These are phyloP conservation scores for Laburnicola sp. DNA, from an alignment of 2,329 filamentous ascomycete genomes.

Conservation along the genomic window DNA sequence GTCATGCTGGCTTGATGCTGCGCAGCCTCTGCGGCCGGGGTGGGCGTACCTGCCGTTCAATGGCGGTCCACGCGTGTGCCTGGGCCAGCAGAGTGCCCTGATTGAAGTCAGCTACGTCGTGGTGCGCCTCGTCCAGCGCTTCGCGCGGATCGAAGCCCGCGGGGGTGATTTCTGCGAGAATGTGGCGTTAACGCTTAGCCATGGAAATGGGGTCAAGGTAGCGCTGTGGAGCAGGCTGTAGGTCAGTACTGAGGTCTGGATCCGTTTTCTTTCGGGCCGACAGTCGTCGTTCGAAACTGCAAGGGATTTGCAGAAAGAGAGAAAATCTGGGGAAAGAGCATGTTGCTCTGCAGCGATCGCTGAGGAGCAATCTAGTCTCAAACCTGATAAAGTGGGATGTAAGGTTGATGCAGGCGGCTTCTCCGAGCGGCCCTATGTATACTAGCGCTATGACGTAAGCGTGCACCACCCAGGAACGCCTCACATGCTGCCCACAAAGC, in stretches of 20 bases:
- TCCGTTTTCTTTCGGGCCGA: background rate
- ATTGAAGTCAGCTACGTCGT: constrained; percentile 25
- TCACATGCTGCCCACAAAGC: too few species aligned
- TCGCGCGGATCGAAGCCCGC: constrained; percentile 16
- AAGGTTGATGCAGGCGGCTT: too few species aligned
- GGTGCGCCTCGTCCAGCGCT: constrained; percentile 19
- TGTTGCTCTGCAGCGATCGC: too few species aligned
- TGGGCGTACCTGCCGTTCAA: background rate
- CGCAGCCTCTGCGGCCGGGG: background rate
- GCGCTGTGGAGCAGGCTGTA: background rate
- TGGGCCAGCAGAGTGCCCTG: constrained; percentile 19
- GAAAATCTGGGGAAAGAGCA: too few species aligned
- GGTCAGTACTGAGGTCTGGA: background rate
- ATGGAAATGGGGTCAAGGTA: background rate
- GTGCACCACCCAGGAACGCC: too few species aligned
- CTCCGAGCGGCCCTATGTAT: too few species aligned
- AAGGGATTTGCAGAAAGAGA: too few species aligned
- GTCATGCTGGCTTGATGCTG: background rate
- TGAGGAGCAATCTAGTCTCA: too few species aligned
- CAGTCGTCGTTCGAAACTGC: too few species aligned
- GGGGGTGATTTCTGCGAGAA: constrained; percentile 3
- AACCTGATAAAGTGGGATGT: too few species aligned
- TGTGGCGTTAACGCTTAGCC: background rate
- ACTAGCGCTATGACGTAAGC: too few species aligned
- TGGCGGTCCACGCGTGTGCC: background rate